A percentile compares a stretch with the other conserved stretches of the same genome.
Conservation (phyloP, 148 eudicot genomes). For the Talinum fruticosum region DNA sequence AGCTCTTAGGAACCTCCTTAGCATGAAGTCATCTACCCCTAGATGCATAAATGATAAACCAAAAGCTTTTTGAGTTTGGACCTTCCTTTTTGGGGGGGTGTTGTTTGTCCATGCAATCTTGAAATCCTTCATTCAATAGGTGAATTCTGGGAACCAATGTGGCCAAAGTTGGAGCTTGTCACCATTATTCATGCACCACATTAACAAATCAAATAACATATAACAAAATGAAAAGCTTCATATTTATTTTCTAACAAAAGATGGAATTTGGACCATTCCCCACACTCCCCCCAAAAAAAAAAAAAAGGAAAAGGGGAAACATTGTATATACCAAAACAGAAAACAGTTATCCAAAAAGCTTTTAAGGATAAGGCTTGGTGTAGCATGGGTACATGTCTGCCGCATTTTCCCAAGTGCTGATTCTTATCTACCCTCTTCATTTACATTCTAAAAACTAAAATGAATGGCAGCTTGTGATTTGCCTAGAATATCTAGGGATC, state of each 20-base stretch:
- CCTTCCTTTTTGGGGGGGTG: neutral
- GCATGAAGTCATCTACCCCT: conserved; percentile 57
- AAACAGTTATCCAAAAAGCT: too few relatives aligned
- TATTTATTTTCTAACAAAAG: neutral
- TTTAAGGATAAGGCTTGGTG: too few relatives aligned
- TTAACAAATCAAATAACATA: neutral
- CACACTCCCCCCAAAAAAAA: too few relatives aligned
- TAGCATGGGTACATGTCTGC: too few relatives aligned
- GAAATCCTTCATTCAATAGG: neutral
- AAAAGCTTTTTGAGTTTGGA: neutral
- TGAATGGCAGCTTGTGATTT: too few relatives aligned
- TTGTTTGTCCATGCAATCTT: neutral
- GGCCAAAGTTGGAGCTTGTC: neutral
- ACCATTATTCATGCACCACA: neutral
- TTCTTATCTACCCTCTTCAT: too few relatives aligned
- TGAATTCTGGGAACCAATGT: neutral
- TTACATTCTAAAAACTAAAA: too few relatives aligned
- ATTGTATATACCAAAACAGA: too few relatives aligned
- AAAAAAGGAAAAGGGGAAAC: too few relatives aligned
- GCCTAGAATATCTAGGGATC: too few relatives aligned
- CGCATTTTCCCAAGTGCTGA: too few relatives aligned
- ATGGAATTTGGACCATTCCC: too few relatives aligned
- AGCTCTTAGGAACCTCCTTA: conserved; percentile 81
- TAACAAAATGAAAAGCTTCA: neutral
- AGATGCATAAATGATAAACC: conserved; percentile 17